Evolutionary conservation across 345 rosid genomes (phyloP), one percentile per base, ranked within the genome.

Genomic region (Eutrema japonicum): DNA sequence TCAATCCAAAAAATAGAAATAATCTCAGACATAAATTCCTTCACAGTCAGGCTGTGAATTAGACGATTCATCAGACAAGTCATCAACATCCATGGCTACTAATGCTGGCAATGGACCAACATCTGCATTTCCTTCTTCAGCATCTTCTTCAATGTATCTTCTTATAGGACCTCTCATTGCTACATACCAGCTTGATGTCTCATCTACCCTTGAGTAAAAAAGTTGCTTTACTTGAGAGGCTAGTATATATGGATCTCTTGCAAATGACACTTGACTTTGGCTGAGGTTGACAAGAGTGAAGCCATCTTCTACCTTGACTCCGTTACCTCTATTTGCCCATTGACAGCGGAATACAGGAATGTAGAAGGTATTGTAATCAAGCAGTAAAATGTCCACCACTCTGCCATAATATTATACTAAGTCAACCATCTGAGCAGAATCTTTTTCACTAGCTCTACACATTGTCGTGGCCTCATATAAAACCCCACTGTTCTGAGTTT

Each of bases 261-360:
- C 43, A 36, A 36, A 36, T 7, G 62, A 10, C 3, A 36, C 11
- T 57, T 57, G 62, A 12, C 27, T 55, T 55, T 55, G 61, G 61
- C 7, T 55, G 3, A 55, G 41, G 61, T 55, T 55, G 11, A 55
- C 61, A n/a, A 55, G 42, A 33, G 26, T 55, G 61, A 55, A 55
- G 11, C 61, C 40, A 55, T 33, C 42, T 55, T 35, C 27, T 48
- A 2, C 52, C 29, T 7, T 48, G 0, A 48, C 52, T 48, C 11
- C 0, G 10, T 48, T 48, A 18, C 52, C 52, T 16, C 0, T 48
- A 2, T 16, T 18, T 48, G 52, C 52, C 52, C 52, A 48, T 16
- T 7, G 11, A 18, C 52, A 48, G 2, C 52, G 2, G 11, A 48
- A 48, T 48, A 48, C 1, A 18, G 29, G 52, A 8, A 48, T 48